Evolutionary conservation across 1,139 yeast species (phyloP).

Genomic region (Kurtzmaniella quercitrusa): DNA sequence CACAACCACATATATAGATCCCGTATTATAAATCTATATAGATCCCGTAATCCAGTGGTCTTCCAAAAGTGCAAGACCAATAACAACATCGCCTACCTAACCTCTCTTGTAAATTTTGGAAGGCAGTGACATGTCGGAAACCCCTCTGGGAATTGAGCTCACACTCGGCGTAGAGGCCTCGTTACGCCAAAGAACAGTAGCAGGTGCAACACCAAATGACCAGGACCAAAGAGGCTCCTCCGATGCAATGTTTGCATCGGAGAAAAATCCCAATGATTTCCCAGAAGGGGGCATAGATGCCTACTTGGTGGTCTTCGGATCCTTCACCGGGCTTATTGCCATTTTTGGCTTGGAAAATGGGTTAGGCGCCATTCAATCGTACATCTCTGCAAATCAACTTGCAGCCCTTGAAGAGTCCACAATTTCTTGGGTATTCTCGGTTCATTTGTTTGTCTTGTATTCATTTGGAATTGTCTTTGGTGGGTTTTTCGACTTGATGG

Average conservation of each 20-base stretch:
- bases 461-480: conserved; percentile 60
- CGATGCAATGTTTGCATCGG: conserved; percentile 19
- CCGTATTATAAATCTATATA: too few species aligned
- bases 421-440: conserved; percentile 62
- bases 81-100: too few species aligned
- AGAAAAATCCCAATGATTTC: conserved; percentile 26
- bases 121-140: neutral
- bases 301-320: conserved; percentile 57
- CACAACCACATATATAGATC: too few species aligned
- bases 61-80: too few species aligned
- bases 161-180: neutral
- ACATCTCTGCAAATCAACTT: conserved; percentile 49
- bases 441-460: conserved; percentile 52
- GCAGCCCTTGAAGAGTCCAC: conserved; percentile 35
- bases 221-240: neutral
- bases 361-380: conserved; percentile 59
- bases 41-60: too few species aligned
- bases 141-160: neutral
- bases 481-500: conserved; percentile 54
- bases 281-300: conserved; percentile 66
- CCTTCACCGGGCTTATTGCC: conserved; percentile 54
- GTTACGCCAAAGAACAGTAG: neutral
- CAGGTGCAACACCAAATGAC: neutral
- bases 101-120: too few species aligned
- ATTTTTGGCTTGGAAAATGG: conserved; percentile 59